A percentile compares a stretch with the other conserved stretches of the same genome.
These are phyloP conservation scores for Jatropha multifida DNA, from an alignment of 441 rosid genomes.

Conservation along the genomic window DNA sequence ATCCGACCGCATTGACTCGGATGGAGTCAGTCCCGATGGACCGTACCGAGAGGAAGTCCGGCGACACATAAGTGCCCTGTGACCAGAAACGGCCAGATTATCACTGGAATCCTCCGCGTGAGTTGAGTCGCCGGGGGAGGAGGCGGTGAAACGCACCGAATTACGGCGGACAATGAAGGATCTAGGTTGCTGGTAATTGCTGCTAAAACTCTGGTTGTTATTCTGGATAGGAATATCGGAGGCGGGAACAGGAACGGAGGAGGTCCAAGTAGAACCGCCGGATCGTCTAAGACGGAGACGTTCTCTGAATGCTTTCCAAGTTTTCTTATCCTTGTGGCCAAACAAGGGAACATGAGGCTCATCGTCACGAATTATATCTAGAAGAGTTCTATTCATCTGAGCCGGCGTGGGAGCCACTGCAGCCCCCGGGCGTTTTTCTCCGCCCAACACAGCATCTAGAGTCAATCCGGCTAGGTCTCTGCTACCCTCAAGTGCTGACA, in stretches of 20 bases:
- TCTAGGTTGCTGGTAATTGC: conserved; percentile 12
- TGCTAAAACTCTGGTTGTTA: neutral
- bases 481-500: conserved; percentile 55
- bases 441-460: conserved; percentile 44
- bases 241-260: conserved; percentile 50
- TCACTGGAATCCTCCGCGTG: conserved; percentile 20
- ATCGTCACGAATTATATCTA: conserved; percentile 71
- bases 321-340: conserved; percentile 50
- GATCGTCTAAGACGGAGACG: conserved; percentile 68
- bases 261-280: conserved; percentile 79
- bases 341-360: conserved; percentile 33
- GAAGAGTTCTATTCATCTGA: conserved; percentile 47
- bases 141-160: conserved; percentile 29
- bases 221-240: conserved; percentile 46
- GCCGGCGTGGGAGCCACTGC: conserved; percentile 10
- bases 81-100: conserved; percentile 28
- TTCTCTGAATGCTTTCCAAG: conserved; percentile 78
- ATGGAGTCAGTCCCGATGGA: conserved; percentile 19
- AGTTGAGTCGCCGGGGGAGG: conserved; percentile 19
- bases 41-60: conserved; percentile 47
- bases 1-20: conserved; percentile 28
- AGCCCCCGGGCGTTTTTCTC: conserved; percentile 26
- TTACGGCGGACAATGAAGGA: conserved; percentile 29
- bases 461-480: conserved; percentile 48
- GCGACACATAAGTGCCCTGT: conserved; percentile 46